Conservation (phyloP, 2,329 filamentous ascomycete genomes). For the Alternaria arborescens region DNA sequence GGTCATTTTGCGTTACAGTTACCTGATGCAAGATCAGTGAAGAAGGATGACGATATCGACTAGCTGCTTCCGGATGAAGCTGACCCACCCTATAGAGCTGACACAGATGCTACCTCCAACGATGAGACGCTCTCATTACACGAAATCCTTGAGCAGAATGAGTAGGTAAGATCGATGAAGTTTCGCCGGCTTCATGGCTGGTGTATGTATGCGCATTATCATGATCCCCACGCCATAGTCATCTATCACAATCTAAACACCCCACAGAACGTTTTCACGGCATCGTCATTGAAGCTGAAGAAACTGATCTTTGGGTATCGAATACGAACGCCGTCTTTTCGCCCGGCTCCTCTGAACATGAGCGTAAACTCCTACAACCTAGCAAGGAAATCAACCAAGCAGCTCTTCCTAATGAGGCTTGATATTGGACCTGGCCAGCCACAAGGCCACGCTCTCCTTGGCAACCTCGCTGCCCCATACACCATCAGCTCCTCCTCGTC, state of each 20-base stretch:
- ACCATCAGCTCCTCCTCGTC: constrained; percentile 67
- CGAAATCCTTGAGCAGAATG: background rate
- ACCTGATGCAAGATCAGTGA: background rate
- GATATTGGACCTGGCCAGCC: constrained; percentile 58
- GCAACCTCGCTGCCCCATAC: constrained; percentile 71
- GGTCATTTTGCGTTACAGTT: background rate
- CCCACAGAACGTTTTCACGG: background rate
- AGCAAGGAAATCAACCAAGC: constrained; percentile 1
- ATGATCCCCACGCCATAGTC: background rate
- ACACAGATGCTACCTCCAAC: background rate
- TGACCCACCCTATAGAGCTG: background rate
- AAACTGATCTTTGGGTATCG: constrained; percentile 25
- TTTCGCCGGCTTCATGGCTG: background rate
- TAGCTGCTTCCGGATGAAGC: background rate
- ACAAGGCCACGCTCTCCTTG: constrained; percentile 68
- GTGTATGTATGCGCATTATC: background rate
- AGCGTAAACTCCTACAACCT: background rate
- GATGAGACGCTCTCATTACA: background rate
- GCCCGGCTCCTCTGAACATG: background rate
- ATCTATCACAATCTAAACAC: background rate
- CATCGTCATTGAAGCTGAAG: constrained; percentile 1
- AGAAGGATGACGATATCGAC: background rate
- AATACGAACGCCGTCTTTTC: constrained; percentile 20
- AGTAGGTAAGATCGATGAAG: background rate
- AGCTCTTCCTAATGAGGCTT: constrained; percentile 36